Conservation (phyloP, 1,284 basidiomycete species). For the Microbotryomycetes sp. region DNA sequence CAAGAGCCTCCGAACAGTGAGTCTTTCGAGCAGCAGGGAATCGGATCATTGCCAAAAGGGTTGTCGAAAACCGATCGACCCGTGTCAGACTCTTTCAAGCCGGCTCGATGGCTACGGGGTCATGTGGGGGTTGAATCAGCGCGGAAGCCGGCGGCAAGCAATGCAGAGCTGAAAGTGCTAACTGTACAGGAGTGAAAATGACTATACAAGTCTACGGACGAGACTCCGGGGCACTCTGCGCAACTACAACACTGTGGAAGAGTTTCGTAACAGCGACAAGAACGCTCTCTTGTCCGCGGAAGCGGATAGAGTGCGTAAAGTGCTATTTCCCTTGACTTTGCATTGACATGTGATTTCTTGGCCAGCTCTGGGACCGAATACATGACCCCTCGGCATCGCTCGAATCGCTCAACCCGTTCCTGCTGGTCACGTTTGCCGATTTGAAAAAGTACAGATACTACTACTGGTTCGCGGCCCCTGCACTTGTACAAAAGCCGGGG, state of each 20-base stretch:
- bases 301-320: too few relatives aligned
- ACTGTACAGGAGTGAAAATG: neutral
- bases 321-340: too few relatives aligned
- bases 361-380: neutral
- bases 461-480: conserved; percentile 97
- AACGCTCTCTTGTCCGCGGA: conserved; percentile 73
- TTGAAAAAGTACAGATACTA: conserved; percentile 96
- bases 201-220: neutral
- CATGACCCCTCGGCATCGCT: neutral
- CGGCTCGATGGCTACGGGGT: neutral
- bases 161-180: neutral
- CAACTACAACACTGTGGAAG: conserved; percentile 82
- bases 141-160: too few relatives aligned
- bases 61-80: neutral
- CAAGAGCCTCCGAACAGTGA: neutral
- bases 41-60: neutral
- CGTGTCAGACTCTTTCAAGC: neutral
- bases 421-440: conserved; percentile 89
- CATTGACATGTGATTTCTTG: too few relatives aligned
- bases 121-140: neutral
- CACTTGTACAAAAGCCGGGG: conserved; percentile 72
- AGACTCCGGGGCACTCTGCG: conserved; percentile 61
- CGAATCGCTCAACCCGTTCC: conserved; percentile 60
- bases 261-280: conserved; percentile 87
- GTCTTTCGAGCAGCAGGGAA: neutral